Conservation (phyloP, 1,284 basidiomycete species). For the Agaricales sp. region DNA sequence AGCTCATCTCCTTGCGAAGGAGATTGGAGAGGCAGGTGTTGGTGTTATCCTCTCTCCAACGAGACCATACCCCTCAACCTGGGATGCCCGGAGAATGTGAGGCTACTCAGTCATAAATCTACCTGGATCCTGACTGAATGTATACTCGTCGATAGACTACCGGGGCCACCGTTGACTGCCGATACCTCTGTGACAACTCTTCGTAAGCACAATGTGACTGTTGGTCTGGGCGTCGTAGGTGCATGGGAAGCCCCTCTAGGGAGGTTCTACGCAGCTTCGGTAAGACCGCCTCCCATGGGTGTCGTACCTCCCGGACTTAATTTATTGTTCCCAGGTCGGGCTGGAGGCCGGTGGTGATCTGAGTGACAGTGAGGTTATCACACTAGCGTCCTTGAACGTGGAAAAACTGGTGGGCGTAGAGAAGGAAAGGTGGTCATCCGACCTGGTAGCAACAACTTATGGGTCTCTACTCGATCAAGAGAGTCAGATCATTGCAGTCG, state of each 20-base stretch:
- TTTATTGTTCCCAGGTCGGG: constrained; percentile 27
- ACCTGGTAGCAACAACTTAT: constrained; percentile 55
- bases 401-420: constrained; percentile 46
- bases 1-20: constrained; percentile 43
- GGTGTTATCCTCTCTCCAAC: constrained; percentile 42
- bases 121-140: constrained; percentile 32
- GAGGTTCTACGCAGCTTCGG: constrained; percentile 68
- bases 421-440: constrained; percentile 22
- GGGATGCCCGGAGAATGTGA: constrained; percentile 37
- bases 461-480: constrained; percentile 44
- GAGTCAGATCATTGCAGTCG: constrained; percentile 50
- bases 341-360: constrained; percentile 40
- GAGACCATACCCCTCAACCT: constrained; percentile 39
- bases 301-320: neutral
- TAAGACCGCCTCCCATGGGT: constrained; percentile 16
- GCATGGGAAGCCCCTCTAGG: constrained; percentile 62
- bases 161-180: constrained; percentile 34
- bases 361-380: constrained; percentile 41
- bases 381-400: constrained; percentile 51
- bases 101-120: constrained; percentile 1
- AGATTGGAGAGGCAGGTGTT: constrained; percentile 39
- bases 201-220: constrained; percentile 37
- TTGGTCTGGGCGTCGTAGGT: constrained; percentile 48
- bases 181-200: constrained; percentile 36
- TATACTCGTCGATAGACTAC: constrained; percentile 16